Base-by-base conservation (phyloP, 495 filamentous ascomycete species). In the Tuber brumale region DNA sequence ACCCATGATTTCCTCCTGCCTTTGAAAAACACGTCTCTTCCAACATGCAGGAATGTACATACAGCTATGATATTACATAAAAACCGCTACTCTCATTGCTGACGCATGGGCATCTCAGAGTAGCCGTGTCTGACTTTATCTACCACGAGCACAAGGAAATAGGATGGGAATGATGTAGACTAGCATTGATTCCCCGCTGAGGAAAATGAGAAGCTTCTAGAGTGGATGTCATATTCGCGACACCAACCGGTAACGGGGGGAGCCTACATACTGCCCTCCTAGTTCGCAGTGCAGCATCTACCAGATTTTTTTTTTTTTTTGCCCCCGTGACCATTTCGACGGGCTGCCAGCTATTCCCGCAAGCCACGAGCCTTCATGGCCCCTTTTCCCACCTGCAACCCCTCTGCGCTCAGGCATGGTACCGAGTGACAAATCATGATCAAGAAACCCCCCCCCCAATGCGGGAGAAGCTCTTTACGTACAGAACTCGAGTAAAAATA, bases 1-100 rank as follows among this genome's bases (percentile, higher is more conserved):
- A 39, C 37, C 37, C 5, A 4, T 39, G 37, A 66, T 66, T 66
- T 5, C 57, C 27, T 66, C 57, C 12, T 35, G 27, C 57, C 31
- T 66, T 66, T 35, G 51, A 35, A 66, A 66, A 66, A 66, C 57
- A 66, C 57, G 57, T 66, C 57, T 66, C 57, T 66, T 35, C 31
- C 14, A 16, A 16, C 31, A 66, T 66, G 57, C 57, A 66, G 57
- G 57, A 66, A 9, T 35, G 18, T 66, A 35, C 31, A 18, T 66
- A 66, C 57, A 35, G 14, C 14, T 8, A 66, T 35, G 12, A 35
- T 66, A 66, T 35, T 18, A 35, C 16, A 66, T 35, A 66, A 19
- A 19, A 1, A 18, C 57, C 31, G 1, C 57, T 35, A 8, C 27
- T 14, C 51, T 12, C 51, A 31, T 61, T 61, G 12, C 51, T 12